Percentiles rank a stretch among this genome's conserved stretches.
phyloP scores from a whole-genome alignment of 306 rosid genomes.

The Adenanthera pavonina region DNA sequence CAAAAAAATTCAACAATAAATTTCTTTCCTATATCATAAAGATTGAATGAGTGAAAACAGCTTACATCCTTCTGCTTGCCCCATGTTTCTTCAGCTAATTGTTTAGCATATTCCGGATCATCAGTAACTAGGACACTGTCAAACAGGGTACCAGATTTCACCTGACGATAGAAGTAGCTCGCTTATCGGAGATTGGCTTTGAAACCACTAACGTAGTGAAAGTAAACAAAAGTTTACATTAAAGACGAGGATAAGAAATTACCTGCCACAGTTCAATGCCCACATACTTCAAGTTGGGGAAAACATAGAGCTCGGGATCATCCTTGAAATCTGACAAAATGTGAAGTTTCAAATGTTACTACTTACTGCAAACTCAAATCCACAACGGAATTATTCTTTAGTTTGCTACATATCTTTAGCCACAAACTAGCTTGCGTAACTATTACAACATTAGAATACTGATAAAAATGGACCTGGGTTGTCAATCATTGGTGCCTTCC shows the following conservation, averaged over 20 bases:
- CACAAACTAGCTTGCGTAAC: conserved; percentile 5
- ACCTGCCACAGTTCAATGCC: conserved; percentile 99
- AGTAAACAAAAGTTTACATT: background rate
- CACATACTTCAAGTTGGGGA: conserved; percentile 87
- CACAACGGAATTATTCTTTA: background rate
- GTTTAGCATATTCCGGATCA: conserved; percentile 91
- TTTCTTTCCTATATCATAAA: background rate
- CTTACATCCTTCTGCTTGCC: conserved; percentile 91
- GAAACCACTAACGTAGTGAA: background rate
- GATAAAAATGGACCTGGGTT: conserved; percentile 74
- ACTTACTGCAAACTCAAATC: background rate
- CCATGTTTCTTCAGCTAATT: conserved; percentile 93
- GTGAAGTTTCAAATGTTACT: conserved; percentile 22
- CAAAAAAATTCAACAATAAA: conserved; percentile 11
- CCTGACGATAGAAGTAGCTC: conserved; percentile 57
- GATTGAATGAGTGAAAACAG: background rate
- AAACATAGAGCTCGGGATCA: conserved; percentile 91
- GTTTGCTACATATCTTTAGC: background rate
- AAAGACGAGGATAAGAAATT: background rate
- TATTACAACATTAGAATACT: background rate
- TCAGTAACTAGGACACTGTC: conserved; percentile 86
- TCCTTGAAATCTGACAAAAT: conserved; percentile 78
- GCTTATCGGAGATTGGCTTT: conserved; percentile 35
- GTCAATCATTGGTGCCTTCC: conserved; percentile 97
- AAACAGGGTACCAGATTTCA: conserved; percentile 96